A percentile compares a stretch with the other conserved stretches of the same genome.
Evolutionary conservation across 192 early-diverging fungal genomes (phyloP).

Genomic region (Spizellomyces punctatus): DNA sequence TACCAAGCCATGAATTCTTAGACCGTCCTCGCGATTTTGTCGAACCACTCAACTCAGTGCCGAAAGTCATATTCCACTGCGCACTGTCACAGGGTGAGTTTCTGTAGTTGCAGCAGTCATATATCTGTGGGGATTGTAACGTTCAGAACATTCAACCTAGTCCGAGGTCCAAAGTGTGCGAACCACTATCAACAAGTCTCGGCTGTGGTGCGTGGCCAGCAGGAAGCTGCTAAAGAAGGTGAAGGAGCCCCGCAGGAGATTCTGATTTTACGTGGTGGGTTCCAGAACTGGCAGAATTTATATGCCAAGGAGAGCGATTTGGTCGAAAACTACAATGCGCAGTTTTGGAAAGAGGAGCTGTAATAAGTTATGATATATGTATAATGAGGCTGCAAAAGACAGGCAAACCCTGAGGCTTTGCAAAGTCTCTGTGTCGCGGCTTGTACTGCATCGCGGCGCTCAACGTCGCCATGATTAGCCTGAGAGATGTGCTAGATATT

Average conservation of each 20-base stretch:
- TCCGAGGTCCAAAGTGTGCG: conserved; percentile 47
- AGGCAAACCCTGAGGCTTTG: too few relatives aligned
- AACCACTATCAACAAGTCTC: conserved; percentile 23
- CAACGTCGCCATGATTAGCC: too few relatives aligned
- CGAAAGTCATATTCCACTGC: conserved; percentile 82
- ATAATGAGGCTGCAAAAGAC: too few relatives aligned
- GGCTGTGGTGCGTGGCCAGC: conserved; percentile 6
- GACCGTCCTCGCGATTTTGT: conserved; percentile 42
- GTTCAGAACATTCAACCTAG: conserved; percentile 2
- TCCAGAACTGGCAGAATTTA: conserved; percentile 36
- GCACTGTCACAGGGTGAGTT: conserved; percentile 70
- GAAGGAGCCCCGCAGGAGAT: conserved; percentile 29
- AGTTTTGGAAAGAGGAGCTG: conserved; percentile 33
- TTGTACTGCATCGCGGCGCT: too few relatives aligned
- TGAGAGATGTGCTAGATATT: too few relatives aligned
- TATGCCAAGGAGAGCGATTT: conserved; percentile 15
- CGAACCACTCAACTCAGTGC: conserved; percentile 39
- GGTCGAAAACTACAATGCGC: conserved; percentile 41
- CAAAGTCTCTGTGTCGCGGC: too few relatives aligned
- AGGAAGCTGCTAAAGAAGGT: not conserved
- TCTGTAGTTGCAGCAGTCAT: not conserved
- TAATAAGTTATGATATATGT: not conserved
- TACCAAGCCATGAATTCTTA: conserved; percentile 67
- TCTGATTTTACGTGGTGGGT: conserved; percentile 44
- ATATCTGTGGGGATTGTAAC: too few relatives aligned